Evolutionary conservation across 2,329 filamentous ascomycete species (phyloP).

Genomic region (Pleomassaria siparia): DNA sequence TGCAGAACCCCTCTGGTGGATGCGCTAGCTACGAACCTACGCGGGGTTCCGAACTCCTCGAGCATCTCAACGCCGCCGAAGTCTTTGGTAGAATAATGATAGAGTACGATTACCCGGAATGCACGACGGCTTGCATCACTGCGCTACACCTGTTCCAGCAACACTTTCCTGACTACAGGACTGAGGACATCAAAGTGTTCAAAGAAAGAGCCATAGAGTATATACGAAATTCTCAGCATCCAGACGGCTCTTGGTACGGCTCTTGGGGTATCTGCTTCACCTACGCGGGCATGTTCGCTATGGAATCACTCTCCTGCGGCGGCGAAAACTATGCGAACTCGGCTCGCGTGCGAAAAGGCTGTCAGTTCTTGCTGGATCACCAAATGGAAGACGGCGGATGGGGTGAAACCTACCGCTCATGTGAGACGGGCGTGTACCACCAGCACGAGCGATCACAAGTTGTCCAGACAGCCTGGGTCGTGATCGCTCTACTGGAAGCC

Average conservation of each 20-base stretch:
- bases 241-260: conserved; percentile 95
- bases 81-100: conserved; percentile 98
- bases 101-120: conserved; percentile 97
- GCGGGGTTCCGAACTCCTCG: conserved; percentile 74
- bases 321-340: conserved; percentile 82
- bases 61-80: conserved; percentile 90
- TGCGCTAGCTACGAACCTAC: conserved; percentile 88
- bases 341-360: conserved; percentile 69
- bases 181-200: conserved; percentile 71
- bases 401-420: conserved; percentile 91
- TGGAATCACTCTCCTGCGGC: conserved; percentile 79
- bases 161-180: conserved; percentile 78
- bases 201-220: conserved; percentile 75
- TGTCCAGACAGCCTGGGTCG: conserved; percentile 93
- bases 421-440: conserved; percentile 72
- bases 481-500: conserved; percentile 78
- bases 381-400: conserved; percentile 91
- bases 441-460: conserved; percentile 84
- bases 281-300: conserved; percentile 93
- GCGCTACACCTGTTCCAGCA: conserved; percentile 80
- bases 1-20: conserved; percentile 84
- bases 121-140: conserved; percentile 91
- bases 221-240: conserved; percentile 75
- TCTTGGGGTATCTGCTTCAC: conserved; percentile 98
- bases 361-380: conserved; percentile 80